phyloP scores from a whole-genome alignment of 176 grass and related monocot genomes.

The Aegilops longissima region DNA sequence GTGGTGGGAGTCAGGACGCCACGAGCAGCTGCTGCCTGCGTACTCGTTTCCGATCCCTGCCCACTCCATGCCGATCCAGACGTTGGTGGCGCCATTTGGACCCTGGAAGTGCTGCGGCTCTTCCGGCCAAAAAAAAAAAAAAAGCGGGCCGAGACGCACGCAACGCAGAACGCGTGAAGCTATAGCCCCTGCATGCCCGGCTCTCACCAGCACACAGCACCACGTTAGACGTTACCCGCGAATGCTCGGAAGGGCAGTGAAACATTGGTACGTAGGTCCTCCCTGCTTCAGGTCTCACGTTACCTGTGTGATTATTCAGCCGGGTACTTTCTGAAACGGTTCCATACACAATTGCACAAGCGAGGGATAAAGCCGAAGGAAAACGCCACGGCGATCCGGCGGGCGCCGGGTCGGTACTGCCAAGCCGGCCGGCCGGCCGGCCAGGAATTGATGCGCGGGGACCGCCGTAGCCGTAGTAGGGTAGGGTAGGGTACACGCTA shows the following conservation, averaged over 20 bases:
- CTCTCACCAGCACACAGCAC: neutral
- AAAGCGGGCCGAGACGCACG: neutral
- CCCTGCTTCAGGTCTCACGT: too few species aligned
- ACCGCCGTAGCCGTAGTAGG: neutral
- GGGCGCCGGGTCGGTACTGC: conserved; percentile 20
- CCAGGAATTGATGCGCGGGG: conserved; percentile 26
- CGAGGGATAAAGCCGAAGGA: neutral
- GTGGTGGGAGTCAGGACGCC: too few species aligned
- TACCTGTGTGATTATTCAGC: too few species aligned
- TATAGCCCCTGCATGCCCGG: too few species aligned
- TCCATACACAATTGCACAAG: neutral
- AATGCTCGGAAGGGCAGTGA: too few species aligned
- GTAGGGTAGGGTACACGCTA: too few species aligned
- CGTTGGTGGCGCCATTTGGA: too few species aligned
- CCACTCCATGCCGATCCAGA: neutral
- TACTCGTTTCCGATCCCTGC: neutral
- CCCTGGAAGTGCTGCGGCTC: conserved; percentile 3
- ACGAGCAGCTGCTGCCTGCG: too few species aligned
- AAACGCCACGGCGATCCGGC: conserved; percentile 16
- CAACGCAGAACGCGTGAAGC: neutral
- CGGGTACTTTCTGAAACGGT: too few species aligned
- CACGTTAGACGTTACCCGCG: neutral
- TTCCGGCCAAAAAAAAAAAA: neutral
- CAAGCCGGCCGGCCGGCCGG: neutral
- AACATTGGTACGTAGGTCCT: too few species aligned